Percentiles rank a stretch among this genome's conserved stretches.
Evolutionary conservation across 2,329 filamentous ascomycete genomes (phyloP).

Genomic region (Alternaria infectoria): DNA sequence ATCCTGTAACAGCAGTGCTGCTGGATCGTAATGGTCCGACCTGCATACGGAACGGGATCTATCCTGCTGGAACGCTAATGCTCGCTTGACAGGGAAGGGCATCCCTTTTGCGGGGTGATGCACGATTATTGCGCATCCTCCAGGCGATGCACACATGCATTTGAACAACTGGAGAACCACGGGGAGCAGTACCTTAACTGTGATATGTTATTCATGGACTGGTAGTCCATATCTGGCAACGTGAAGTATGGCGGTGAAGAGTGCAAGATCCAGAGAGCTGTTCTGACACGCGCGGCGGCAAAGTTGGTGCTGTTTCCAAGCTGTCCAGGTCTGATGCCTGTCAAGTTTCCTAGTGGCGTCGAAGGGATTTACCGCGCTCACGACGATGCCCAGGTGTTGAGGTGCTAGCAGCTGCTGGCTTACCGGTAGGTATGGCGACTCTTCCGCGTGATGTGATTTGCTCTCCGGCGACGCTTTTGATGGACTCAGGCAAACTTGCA

Average conservation of each 20-base stretch:
- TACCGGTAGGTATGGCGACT: conserved; percentile 20
- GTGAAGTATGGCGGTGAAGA: not conserved
- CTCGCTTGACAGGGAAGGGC: not conserved
- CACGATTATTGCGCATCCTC: not conserved
- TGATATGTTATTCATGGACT: not conserved
- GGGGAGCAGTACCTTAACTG: not conserved
- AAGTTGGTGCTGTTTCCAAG: conserved; percentile 1
- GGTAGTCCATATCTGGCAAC: not conserved
- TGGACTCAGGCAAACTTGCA: not conserved
- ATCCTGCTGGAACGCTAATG: conserved; percentile 3
- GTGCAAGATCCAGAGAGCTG: not conserved
- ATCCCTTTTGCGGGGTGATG: conserved; percentile 12
- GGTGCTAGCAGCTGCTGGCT: not conserved
- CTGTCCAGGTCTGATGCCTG: not conserved
- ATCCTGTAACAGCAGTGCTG: not conserved
- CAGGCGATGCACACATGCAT: not conserved
- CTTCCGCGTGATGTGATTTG: conserved; percentile 22
- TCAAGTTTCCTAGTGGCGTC: not conserved
- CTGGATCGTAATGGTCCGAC: conserved; percentile 5
- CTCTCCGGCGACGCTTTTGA: not conserved
- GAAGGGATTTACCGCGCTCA: not conserved
- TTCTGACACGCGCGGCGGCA: conserved; percentile 2
- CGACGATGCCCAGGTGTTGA: not conserved
- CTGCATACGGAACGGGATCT: conserved; percentile 15
- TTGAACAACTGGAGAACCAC: not conserved